Base-by-base conservation (phyloP, 179 eudicot genomes). In the Silene noctiflora region DNA sequence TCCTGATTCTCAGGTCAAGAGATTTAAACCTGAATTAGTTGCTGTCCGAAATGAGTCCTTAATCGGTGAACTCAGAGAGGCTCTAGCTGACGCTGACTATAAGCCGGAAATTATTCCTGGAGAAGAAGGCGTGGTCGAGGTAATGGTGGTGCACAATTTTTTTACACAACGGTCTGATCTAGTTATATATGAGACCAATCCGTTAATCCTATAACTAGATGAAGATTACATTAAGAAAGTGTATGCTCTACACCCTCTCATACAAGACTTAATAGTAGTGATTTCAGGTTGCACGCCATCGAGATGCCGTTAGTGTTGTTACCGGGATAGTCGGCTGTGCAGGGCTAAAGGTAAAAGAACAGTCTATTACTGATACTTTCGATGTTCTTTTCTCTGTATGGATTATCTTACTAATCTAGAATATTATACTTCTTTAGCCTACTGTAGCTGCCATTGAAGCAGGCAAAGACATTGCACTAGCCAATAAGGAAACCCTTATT, bases 271-370 rank as follows among this genome's bases (percentile, higher is more conserved):
- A 25, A 67, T 67, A 66, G 53, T 69, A 65, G 31, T 51, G 16
- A 53, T 82, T 76, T 75, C 87, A 96, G 99, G 99, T 96, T 84
- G 99, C 99, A 53, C 94, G 99, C 64, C 99, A 96, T 59, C 98
- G 96, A 35, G 98, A 96, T 83, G 97, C 94, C 77, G 92, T 76
- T 58, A 90, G 88, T 66, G 99, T 91, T 67, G 98, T 96, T 71
- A 96, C 99, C 29, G 99, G 98, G 80, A 96, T 96, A 77, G 99
- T 96, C 75, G 99, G 99, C 44, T 96, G 99, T 75, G 99, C 99
- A 16, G 99, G 98, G 73, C 84, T 96, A 63, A 96, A 93, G 96
- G 99, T 93, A 81, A 69, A 65, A 8, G 35, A 13, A 0, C 31
- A 35, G 44, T 27, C 56, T n/a, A 53, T 73, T 10, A 3, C 46